Base-by-base conservation (phyloP, 345 rosid species). In the Salix dunnii region DNA sequence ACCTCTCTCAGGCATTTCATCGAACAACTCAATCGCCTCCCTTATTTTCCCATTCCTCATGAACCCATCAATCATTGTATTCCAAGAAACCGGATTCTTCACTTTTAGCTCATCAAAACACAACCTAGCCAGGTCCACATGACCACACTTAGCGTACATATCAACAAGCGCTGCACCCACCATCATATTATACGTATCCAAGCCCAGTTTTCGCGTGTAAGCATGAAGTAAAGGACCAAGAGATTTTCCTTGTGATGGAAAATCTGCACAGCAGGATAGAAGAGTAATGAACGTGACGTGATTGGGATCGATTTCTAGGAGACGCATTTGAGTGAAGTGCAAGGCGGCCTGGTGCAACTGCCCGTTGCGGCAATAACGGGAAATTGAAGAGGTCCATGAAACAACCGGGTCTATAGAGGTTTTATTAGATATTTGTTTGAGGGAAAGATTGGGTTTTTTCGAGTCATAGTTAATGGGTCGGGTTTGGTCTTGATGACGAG, bases 381-480 rank as follows among this genome's bases (percentile, higher is more conserved):
- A 83, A 68, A 92, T 87, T 61, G 94, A 89, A 72, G 90, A 86
- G 68, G 96, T 94, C 93, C 94, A 92, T 82, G 83, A 84, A 78
- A 92, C 86, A 9, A 66, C 75, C 48, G 82, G 78, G 30, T 85
- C 87, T 16, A 67, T 4, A 55, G 79, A 64, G 62, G 35, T 40
- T 74, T 61, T 62, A 62, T 25, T 62, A 27, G 66, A 20, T 23
- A 25, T 63, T 63, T 66, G 78, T 68, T 74, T 68, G 25, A 27
- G 25, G 73, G 74, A 66, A 42, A 81, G 35, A 68, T 73, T 70
- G 7, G 67, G 81, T 10, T 71, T 79, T 10, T 73, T 79, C 31
- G 77, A 42, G 53, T 38, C 69, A 62, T 62, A 43, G 53, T 27
- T 63, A 16, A 28, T 21, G 36, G 79, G 49, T 51, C 69, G 72